Base-by-base conservation (phyloP, 306 rosid species). In the Corylus avellana region DNA sequence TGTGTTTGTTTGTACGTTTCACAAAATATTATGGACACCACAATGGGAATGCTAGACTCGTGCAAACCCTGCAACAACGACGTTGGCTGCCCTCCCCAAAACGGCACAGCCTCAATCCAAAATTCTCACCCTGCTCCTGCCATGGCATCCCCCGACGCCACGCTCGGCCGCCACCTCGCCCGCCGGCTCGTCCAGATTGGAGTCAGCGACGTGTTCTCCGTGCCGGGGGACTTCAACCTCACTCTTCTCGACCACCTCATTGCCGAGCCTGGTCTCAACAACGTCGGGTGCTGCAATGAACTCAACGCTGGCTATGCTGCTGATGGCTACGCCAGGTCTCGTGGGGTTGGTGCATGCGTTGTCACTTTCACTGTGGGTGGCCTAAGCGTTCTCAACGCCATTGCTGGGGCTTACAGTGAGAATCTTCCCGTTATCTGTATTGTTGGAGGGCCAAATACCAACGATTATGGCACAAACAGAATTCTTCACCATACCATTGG, bases 391-490 rank as follows among this genome's bases (percentile, higher is more conserved):
- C 76, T 87, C 39, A 85, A 87, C 7, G 88, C 90, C 50, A 87
- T 87, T 80, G 90, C 90, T 39, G 88, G 90, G 25, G 90, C 87
- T 74, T 87, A 84, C 27, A 87, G 90, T 78, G 87, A 87, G 83
- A 87, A 85, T 29, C 86, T 87, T 67, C 88, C 88, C 0, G 78
- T 87, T 47, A 82, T 87, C 12, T 87, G 87, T 72, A 69, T 87
- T 54, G 88, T 84, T 78, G 90, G 90, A 10, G 88, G 88, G 25
- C 88, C 90, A 0, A 85, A 85, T 67, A 77, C 85, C 0, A 87
- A 87, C 29, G 91, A 87, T 78, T 85, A 32, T 80, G 88, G 91
- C 29, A 81, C 85, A 53, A 83, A 73, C 39, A 75, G 87, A 70
- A 88, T 88, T 78, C 87, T 88, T 2, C 91, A 88, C 77, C 89